Base-by-base conservation (phyloP, 768 basidiomycete species). In the Tulasnella sp. region DNA sequence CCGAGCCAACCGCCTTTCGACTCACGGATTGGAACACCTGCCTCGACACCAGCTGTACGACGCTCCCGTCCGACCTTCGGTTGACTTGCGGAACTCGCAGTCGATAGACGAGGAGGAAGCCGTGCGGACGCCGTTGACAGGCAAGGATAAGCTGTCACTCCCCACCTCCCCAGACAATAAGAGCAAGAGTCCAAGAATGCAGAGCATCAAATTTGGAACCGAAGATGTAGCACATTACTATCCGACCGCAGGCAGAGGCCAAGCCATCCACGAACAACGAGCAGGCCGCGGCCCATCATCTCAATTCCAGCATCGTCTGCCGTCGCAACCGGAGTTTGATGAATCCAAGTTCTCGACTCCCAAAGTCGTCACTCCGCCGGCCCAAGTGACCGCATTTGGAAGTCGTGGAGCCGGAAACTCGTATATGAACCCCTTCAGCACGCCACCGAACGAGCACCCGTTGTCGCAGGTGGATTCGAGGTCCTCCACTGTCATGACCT, bases 11-110 rank as follows among this genome's bases (percentile, higher is more conserved):
- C 78, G 76, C 46, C 74, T 82, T 35, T 79, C 82, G 23, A 84
- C 84, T 37, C 80, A 81, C 37, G 81, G 82, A 4, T 78, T 89
- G 75, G 83, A 85, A 9, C 89, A 90, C 44, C 82, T 96, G 81
- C 88, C 89, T 80, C 87, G 96, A 29, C 95, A 94, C 82, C 92
- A 96, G 81, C 87, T 98, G 7, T 96, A 94, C 82, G 96, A 98
- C 82, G 89, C 91, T 15, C 96, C 96, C 3, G 88, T 98, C 82
- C 92, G 69, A 11, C 29, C 61, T 20, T 74, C 73, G 15, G 51
- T 35, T 18, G 73, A 74, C 73, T 29, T 55, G 40, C 39, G 32
- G 29, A 37, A 44, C 55, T 77, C 77, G 3, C 42, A 77, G 20
- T 73, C 77, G 11, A 42, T 77, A 44, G 74, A 75, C 20, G 51